These are phyloP conservation scores for Neopestalotiopsis rosae DNA, from an alignment of 2,329 filamentous ascomycete genomes.

Conservation along the genomic window DNA sequence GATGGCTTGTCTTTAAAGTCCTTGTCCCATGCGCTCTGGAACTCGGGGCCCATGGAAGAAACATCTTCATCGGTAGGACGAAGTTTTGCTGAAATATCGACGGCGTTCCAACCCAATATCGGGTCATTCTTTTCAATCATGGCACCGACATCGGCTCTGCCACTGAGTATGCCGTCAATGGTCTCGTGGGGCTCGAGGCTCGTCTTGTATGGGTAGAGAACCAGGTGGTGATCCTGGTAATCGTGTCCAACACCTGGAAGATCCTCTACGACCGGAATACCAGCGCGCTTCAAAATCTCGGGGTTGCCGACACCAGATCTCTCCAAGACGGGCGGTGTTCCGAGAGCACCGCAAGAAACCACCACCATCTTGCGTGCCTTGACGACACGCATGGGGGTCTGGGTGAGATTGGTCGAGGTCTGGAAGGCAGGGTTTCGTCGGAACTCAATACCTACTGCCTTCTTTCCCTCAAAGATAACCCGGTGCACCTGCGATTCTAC, in stretches of 20 bases:
- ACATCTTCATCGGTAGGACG: slow-evolving; percentile 56
- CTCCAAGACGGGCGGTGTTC: slow-evolving; percentile 63
- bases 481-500: slow-evolving; percentile 42
- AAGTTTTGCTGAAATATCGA: slow-evolving; percentile 56
- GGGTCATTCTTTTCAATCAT: slow-evolving; percentile 30
- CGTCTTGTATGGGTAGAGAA: slow-evolving; percentile 55
- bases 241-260: slow-evolving; percentile 58
- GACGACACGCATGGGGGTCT: slow-evolving; percentile 39
- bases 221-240: slow-evolving; percentile 57
- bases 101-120: slow-evolving; percentile 57
- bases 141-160: slow-evolving; percentile 31
- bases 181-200: slow-evolving; percentile 53
- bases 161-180: slow-evolving; percentile 35
- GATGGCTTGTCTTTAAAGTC: slow-evolving; percentile 49
- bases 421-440: slow-evolving; percentile 46
- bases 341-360: slow-evolving; percentile 53
- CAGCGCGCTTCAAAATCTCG: slow-evolving; percentile 45
- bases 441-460: slow-evolving; percentile 54
- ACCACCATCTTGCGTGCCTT: slow-evolving; percentile 60
- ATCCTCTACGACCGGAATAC: slow-evolving; percentile 54
- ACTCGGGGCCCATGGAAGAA: slow-evolving; percentile 52
- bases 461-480: slow-evolving; percentile 58
- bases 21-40: slow-evolving; percentile 54
- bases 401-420: slow-evolving; percentile 22
- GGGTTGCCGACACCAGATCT: slow-evolving; percentile 65